Evolutionary conservation across 805 yeast species (phyloP).

Genomic region (Brettanomyces sp.): DNA sequence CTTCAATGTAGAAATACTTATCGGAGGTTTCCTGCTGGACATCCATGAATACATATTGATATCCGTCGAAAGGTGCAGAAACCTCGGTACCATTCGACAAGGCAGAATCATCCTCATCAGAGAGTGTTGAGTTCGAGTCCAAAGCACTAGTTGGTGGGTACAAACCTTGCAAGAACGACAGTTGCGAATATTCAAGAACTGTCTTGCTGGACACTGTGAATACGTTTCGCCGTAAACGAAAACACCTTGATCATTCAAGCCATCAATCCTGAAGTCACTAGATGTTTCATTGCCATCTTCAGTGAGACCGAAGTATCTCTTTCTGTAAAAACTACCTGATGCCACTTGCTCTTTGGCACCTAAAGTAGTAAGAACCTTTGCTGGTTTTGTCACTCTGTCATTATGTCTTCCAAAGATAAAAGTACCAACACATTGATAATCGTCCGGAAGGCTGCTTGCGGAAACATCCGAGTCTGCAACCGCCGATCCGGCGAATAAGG

Average conservation of each 20-base stretch:
- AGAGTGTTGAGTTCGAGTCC: conserved; percentile 15
- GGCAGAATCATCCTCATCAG: conserved; percentile 22
- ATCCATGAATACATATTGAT: conserved; percentile 35
- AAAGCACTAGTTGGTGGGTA: conserved; percentile 32
- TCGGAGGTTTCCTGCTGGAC: conserved; percentile 27
- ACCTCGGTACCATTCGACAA: conserved; percentile 31
- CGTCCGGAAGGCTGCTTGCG: conserved; percentile 14
- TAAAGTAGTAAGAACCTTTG: conserved; percentile 31
- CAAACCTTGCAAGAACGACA: conserved; percentile 37
- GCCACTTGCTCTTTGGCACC: conserved; percentile 30
- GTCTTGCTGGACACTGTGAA: conserved; percentile 28
- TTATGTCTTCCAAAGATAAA: conserved; percentile 41
- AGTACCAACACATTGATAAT: conserved; percentile 29
- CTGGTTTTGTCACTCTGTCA: conserved; percentile 39
- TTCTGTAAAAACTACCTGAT: conserved; percentile 32
- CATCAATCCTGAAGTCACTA: conserved; percentile 23
- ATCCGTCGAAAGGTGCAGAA: conserved; percentile 32
- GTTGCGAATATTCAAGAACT: conserved; percentile 32
- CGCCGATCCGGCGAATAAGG: neutral
- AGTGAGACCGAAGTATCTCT: conserved; percentile 32
- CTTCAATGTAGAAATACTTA: conserved; percentile 32
- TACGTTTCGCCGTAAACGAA: conserved; percentile 28
- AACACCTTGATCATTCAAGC: conserved; percentile 26
- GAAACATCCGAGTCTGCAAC: conserved; percentile 8
- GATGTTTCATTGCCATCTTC: conserved; percentile 14